Conservation (phyloP, 306 rosid species). For the Dalbergia cochinchinensis region DNA sequence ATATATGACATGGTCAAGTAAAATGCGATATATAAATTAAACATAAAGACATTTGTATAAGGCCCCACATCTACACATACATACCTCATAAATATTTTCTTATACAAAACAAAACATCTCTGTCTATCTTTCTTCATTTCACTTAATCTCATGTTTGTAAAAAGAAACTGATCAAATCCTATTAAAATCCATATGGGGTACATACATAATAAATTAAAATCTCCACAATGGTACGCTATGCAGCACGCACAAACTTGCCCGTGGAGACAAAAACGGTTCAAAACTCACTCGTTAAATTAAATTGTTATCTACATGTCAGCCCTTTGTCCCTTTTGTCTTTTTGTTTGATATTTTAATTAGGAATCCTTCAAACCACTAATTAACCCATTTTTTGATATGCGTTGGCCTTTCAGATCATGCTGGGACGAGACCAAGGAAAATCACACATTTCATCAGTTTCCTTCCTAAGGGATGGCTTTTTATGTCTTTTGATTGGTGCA, state of each 20-base stretch:
- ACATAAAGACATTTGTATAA: neutral
- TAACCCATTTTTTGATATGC: conserved; percentile 10
- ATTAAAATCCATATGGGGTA: conserved; percentile 10
- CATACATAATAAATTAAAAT: neutral
- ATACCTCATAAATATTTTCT: neutral
- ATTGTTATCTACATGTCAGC: conserved; percentile 36
- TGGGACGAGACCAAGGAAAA: conserved; percentile 56
- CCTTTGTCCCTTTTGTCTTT: conserved; percentile 20
- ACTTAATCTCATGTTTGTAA: neutral
- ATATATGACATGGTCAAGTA: neutral
- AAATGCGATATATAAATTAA: neutral
- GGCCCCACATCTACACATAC: conserved; percentile 6
- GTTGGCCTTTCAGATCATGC: conserved; percentile 61
- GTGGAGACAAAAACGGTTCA: conserved; percentile 27
- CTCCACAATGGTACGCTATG: conserved; percentile 31
- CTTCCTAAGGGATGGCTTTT: conserved; percentile 8
- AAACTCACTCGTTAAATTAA: neutral
- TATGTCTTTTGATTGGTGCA: neutral
- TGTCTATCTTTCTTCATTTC: neutral
- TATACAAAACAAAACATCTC: neutral
- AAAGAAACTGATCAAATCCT: neutral
- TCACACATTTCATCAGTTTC: conserved; percentile 40
- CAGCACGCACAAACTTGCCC: conserved; percentile 35
- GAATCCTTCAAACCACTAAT: conserved; percentile 36
- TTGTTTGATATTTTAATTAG: conserved; percentile 45